Conservation (phyloP, 257 asterid species). For the Nicotiana undulata region DNA sequence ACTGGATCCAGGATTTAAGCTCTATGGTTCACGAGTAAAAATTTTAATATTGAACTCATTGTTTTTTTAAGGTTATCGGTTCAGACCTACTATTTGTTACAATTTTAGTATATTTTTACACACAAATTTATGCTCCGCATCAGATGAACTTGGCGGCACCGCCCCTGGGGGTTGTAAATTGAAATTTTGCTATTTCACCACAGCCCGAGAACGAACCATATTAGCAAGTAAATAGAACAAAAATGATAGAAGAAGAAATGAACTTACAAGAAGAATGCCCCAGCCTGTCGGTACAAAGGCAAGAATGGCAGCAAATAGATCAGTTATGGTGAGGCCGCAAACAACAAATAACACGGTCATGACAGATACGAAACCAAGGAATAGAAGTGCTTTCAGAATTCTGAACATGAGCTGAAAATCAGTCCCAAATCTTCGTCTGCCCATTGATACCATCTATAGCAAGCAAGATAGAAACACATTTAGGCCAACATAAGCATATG, state of each 20-base stretch:
- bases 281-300: slow-evolving; percentile 99
- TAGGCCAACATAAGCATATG: neutral
- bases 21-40: no score
- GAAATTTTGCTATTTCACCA: neutral
- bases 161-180: neutral
- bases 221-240: neutral
- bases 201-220: neutral
- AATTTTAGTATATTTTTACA: no score
- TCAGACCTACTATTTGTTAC: no score
- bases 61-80: no score
- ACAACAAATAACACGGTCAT: slow-evolving; percentile 91
- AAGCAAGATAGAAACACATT: neutral
- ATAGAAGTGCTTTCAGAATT: slow-evolving; percentile 85
- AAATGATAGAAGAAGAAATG: neutral
- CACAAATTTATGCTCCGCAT: no score
- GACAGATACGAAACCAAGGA: slow-evolving; percentile 84
- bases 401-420: slow-evolving; percentile 99
- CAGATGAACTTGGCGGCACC: no score
- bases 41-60: no score
- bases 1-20: neutral
- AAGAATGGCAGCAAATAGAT: slow-evolving; percentile 74
- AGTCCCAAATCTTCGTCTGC: slow-evolving; percentile 87
- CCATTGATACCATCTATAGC: slow-evolving; percentile 89
- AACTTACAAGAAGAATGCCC: slow-evolving; percentile 82
- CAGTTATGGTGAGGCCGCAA: slow-evolving; percentile 55